A percentile compares a stretch with the other conserved stretches of the same genome.
phyloP scores from a whole-genome alignment of 345 rosid genomes.

The Populus ilicifolia region DNA sequence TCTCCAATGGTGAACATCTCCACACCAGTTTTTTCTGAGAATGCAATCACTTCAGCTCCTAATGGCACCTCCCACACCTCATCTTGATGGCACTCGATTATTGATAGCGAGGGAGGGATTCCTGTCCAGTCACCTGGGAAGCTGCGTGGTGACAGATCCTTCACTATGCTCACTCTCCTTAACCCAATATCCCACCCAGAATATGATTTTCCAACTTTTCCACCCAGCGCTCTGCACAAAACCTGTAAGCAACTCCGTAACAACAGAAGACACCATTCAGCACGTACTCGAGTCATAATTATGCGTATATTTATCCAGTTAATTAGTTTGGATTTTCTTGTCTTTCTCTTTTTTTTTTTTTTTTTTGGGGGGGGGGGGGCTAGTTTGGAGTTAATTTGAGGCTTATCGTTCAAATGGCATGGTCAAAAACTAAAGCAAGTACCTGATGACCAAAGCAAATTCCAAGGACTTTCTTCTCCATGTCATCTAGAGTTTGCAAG shows the following conservation, averaged over 20 bases:
- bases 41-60: constrained; percentile 66
- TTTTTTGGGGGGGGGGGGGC: too few relatives aligned
- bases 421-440: neutral
- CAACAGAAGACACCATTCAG: neutral
- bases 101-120: constrained; percentile 43
- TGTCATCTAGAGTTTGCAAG: constrained; percentile 57
- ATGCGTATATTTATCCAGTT: too few relatives aligned
- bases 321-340: too few relatives aligned
- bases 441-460: constrained; percentile 99
- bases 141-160: constrained; percentile 35
- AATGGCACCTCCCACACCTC: constrained; percentile 75
- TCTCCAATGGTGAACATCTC: constrained; percentile 63
- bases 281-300: too few relatives aligned
- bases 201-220: constrained; percentile 64
- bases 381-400: too few relatives aligned
- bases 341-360: too few relatives aligned
- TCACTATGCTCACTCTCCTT: constrained; percentile 53
- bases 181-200: constrained; percentile 77
- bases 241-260: constrained; percentile 37
- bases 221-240: constrained; percentile 79
- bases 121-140: constrained; percentile 33
- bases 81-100: constrained; percentile 80
- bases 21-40: constrained; percentile 69
- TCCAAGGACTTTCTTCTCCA: constrained; percentile 78
- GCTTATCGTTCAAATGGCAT: neutral